These are phyloP conservation scores for Populus hybrid DNA, from an alignment of 441 rosid genomes.

Conservation along the genomic window DNA sequence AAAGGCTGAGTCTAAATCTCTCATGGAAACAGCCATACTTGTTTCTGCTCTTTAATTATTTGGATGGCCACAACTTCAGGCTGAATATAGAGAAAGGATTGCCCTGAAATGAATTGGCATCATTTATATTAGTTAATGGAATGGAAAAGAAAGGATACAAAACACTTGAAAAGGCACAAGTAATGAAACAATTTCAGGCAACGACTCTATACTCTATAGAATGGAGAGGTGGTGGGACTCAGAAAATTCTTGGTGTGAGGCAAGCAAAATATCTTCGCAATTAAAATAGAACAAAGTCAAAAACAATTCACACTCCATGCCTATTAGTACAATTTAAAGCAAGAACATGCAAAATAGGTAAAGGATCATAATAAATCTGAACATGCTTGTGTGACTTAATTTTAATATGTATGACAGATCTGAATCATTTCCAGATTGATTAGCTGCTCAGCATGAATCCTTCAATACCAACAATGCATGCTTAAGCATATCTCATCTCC, in stretches of 20 bases:
- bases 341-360: not conserved
- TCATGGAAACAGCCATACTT: constrained; percentile 88
- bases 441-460: not conserved
- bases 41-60: constrained; percentile 27
- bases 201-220: not conserved
- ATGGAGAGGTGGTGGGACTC: constrained; percentile 3
- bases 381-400: not conserved
- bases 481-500: not conserved
- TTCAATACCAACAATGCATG: not conserved
- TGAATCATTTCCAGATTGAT: not conserved
- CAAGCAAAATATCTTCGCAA: not conserved
- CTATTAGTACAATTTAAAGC: not conserved
- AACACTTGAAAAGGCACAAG: constrained; percentile 1
- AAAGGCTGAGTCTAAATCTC: constrained; percentile 92
- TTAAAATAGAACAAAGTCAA: not conserved
- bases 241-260: not conserved
- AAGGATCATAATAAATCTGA: not conserved
- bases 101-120: constrained; percentile 37
- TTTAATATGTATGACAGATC: not conserved
- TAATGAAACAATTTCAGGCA: constrained; percentile 12
- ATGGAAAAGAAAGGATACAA: not conserved
- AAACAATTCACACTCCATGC: not conserved
- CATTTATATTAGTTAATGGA: constrained; percentile 3
- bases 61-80: constrained; percentile 29
- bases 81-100: constrained; percentile 21